Percentiles rank a stretch among this genome's conserved stretches.
phyloP scores from a whole-genome alignment of 768 basidiomycete genomes.

The Serendipita sp. region DNA sequence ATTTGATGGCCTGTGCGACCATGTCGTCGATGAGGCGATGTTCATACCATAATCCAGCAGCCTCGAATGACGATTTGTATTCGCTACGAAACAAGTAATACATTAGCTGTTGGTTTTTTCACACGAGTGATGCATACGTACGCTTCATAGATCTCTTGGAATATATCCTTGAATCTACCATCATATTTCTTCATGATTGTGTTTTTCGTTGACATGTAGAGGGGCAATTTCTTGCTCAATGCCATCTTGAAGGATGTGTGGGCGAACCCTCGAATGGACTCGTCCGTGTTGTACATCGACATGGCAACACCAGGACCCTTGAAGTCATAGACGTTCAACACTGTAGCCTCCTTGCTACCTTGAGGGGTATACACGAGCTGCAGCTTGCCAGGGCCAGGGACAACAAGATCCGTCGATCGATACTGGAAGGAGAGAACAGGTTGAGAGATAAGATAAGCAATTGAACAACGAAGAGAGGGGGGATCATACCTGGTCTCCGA shows the following conservation, averaged over 20 bases:
- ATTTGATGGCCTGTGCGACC: constrained; percentile 97
- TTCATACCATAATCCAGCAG: constrained; percentile 71
- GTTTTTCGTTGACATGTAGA: constrained; percentile 95
- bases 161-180: constrained; percentile 98
- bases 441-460: not conserved
- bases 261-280: constrained; percentile 91
- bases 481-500: constrained; percentile 69
- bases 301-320: constrained; percentile 84
- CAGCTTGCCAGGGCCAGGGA: constrained; percentile 83
- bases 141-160: constrained; percentile 88
- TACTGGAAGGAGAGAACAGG: constrained; percentile 42
- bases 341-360: constrained; percentile 54
- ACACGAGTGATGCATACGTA: constrained; percentile 19
- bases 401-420: constrained; percentile 84
- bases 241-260: constrained; percentile 98
- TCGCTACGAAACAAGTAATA: constrained; percentile 23
- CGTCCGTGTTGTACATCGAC: constrained; percentile 98
- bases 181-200: constrained; percentile 97
- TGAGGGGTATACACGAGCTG: constrained; percentile 80
- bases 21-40: constrained; percentile 96
- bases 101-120: not conserved
- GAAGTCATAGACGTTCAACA: constrained; percentile 85
- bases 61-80: constrained; percentile 60
- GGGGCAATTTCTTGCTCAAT: constrained; percentile 32
- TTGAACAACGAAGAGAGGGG: constrained; percentile 3